Evolutionary conservation across 1,284 basidiomycete genomes (phyloP), one percentile per base, ranked within the genome.

Genomic region (Cryptococcus sp.): DNA sequence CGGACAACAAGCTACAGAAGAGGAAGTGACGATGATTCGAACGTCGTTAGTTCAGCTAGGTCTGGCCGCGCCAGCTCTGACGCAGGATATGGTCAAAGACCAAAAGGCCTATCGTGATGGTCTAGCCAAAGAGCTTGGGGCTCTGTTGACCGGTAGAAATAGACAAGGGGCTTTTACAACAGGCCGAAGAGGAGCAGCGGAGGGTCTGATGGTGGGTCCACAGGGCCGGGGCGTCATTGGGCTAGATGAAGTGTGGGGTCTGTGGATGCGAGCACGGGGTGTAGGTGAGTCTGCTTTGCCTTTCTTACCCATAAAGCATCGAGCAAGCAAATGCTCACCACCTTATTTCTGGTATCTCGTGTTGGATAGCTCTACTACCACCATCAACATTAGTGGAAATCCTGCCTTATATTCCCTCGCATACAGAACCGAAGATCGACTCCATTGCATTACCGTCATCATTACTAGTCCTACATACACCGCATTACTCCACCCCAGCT

Each of bases 191-290:
- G 13, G 29, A 7, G 13, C 29, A 34, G 67, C 55, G 54, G 68
- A 57, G 26, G 77, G 72, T 17, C 63, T 73, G 74, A 78, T 69
- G 74, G 61, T 62, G 54, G 71, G 69, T 54, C 58, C 43, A 51
- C 65, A 72, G 22, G 73, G 71, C 0, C 77, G 80, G 45, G 93
- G 91, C 0, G 84, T 98, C 17, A 83, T 97, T 22, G 90, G 88
- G 0, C 80, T 98, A 19, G 95, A 99, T 74, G 93, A 97, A 75
- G 89, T 93, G 0, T 99, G 95, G 95, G 93, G 93, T 45, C 85
- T 90, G 1, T 99, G 95, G 95, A 98, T 98, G 76, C 87, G 95
- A 52, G 93, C 92, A 1, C 81, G 95, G 58, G 95, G 95, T 50
- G 88, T 97, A 51, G 87, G 93, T 93, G 71, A 74, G 91, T 81